phyloP scores from a whole-genome alignment of 306 rosid species.

The Casuarina cunninghamiana region DNA sequence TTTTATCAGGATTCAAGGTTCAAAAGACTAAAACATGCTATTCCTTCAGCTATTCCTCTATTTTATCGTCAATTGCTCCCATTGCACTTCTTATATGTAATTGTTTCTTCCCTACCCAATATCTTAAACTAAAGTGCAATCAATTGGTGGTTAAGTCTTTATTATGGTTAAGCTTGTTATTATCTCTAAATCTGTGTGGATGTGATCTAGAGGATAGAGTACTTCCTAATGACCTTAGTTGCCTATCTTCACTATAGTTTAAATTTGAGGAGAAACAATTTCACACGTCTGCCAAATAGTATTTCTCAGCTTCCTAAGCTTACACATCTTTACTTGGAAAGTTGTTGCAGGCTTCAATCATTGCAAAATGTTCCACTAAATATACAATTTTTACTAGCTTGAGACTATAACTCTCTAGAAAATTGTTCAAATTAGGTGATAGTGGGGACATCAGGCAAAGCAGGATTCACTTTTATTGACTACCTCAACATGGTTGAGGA shows the following conservation, averaged over 20 bases:
- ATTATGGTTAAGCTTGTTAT: neutral
- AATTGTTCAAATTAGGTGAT: neutral
- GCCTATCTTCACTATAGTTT: slow-evolving; percentile 19
- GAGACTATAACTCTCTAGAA: neutral
- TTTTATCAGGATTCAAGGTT: slow-evolving; percentile 3
- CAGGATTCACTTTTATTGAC: neutral
- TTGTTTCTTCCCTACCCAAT: neutral
- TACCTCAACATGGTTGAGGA: neutral
- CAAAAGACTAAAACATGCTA: slow-evolving; percentile 2
- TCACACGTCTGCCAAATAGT: neutral
- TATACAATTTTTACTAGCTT: neutral
- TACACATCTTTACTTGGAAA: neutral
- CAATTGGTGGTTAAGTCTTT: neutral
- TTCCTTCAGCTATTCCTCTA: neutral
- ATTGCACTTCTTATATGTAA: neutral
- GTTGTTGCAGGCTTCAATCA: neutral
- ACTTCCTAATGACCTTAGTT: neutral
- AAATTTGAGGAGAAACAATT: neutral
- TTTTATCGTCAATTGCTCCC: neutral
- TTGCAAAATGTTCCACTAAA: neutral
- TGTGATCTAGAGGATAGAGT: slow-evolving; percentile 15
- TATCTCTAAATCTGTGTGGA: slow-evolving; percentile 15
- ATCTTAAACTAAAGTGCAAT: neutral
- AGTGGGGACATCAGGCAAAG: neutral
- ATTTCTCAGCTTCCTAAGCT: slow-evolving; percentile 26